Base-by-base conservation (phyloP, 192 early-diverging fungal genomes). In the Entomortierella parvispora region DNA sequence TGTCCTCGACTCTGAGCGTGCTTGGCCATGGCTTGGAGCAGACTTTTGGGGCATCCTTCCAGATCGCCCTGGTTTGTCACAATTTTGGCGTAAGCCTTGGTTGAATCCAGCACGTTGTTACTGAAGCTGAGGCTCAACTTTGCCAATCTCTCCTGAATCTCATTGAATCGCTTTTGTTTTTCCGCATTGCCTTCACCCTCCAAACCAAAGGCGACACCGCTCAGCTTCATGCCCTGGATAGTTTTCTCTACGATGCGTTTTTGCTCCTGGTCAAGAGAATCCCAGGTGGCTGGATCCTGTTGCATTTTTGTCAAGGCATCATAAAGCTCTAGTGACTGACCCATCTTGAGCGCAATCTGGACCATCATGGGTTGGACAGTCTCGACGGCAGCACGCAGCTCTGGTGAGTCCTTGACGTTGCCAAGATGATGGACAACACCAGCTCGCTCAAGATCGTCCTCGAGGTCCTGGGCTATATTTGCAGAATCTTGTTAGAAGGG, bases 21-120 rank as follows among this genome's bases (percentile, higher is more conserved):
- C 23, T 79, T 77, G 12, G 86, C 69, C 58, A 89, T 62, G 2
- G 69, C 58, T 33, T 71, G 62, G 22, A 85, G 58, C 60, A 89
- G 63, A 8, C 68, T 60, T 11, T 79, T 62, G 0, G 84, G 81
- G 42, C 84, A 85, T 14, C 87, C 87, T 2, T 66, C 57, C 60
- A 89, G 63, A 2, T 83, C 80, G 1, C 56, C 25, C 14, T 58
- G 55, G 17, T 89, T 76, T 0, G 42, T 68, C 0, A 89, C 71
- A 0, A 87, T 51, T 40, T 83, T 50, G 22, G 69, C 71, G 68
- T 81, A 89, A 15, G 81, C 78, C 37, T 87, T 87, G 26, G 87
- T 87, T 8, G 86, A 84, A 65, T 89, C 87, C 58, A 84, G 72
- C 0, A 84, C 71, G 54, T 89, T 81, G 54, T 89, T 87, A 10